Evolutionary conservation across 78 protist species (phyloP).

Genomic region (slime mould (Dictyostelium discoideum)): DNA sequence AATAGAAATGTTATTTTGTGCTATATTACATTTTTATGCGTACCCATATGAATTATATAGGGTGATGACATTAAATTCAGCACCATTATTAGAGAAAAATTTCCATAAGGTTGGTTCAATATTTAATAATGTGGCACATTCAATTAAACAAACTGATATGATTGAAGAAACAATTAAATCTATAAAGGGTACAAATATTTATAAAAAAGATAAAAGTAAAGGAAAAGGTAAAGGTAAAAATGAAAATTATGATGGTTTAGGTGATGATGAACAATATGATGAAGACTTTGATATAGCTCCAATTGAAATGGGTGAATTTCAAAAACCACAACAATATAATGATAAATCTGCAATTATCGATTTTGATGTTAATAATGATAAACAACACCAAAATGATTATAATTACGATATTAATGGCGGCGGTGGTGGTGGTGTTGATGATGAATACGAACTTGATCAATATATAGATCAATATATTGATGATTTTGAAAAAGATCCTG

Average conservation of each 20-base stretch:
- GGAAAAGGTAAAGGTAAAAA: background rate
- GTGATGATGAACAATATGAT: background rate
- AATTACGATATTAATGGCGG: background rate
- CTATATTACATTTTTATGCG: conserved; percentile 43
- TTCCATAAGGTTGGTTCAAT: background rate
- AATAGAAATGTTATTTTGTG: conserved; percentile 21
- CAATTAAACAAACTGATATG: conserved; percentile 31
- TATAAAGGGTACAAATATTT: conserved; percentile 7
- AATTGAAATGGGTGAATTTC: conserved; percentile 8
- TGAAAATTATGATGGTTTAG: background rate
- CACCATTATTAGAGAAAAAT: background rate
- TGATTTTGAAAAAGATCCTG: background rate
- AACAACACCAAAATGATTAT: background rate
- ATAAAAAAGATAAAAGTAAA: background rate
- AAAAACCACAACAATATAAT: background rate
- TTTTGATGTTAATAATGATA: background rate
- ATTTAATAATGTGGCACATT: background rate
- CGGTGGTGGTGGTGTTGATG: background rate
- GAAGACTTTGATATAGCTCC: background rate
- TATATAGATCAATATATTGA: background rate
- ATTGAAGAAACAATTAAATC: conserved; percentile 2
- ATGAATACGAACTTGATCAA: background rate
- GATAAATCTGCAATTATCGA: background rate
- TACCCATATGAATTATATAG: conserved; percentile 76
- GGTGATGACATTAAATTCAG: conserved; percentile 44